Evolutionary conservation across 2,329 filamentous ascomycete genomes (phyloP).

Genomic region (Xylaria arbuscula): DNA sequence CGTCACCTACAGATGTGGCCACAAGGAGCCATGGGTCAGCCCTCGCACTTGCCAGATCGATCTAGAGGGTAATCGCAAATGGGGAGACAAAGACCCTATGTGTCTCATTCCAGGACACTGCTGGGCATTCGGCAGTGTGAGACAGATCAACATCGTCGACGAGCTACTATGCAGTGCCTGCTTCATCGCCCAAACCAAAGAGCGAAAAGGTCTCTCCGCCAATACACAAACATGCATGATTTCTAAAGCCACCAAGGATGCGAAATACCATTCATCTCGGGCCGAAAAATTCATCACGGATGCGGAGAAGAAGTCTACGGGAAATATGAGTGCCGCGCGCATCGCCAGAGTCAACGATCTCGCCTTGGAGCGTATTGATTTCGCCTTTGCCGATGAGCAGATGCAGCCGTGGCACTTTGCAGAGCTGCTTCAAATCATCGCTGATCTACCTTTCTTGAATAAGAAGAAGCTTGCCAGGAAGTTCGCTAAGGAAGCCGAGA

Average conservation of each 20-base stretch:
- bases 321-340: background rate
- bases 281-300: background rate
- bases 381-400: conserved; percentile 2
- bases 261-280: background rate
- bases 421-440: conserved; percentile 17
- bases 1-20: conserved; percentile 14
- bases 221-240: background rate
- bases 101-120: conserved; percentile 15
- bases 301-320: background rate
- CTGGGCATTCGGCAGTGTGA: conserved; percentile 1
- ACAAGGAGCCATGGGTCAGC: background rate
- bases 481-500: conserved; percentile 14
- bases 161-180: background rate
- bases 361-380: conserved; percentile 13
- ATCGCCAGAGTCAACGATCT: background rate
- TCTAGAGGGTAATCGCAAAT: background rate
- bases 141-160: conserved; percentile 3
- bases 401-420: conserved; percentile 12
- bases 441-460: conserved; percentile 7
- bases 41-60: conserved; percentile 5
- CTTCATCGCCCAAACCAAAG: background rate
- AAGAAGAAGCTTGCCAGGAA: conserved; percentile 15
- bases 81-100: background rate
- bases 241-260: background rate
- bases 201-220: background rate